phyloP scores from a whole-genome alignment of 2,329 filamentous ascomycete genomes.

The Cladorrhinum sp. region DNA sequence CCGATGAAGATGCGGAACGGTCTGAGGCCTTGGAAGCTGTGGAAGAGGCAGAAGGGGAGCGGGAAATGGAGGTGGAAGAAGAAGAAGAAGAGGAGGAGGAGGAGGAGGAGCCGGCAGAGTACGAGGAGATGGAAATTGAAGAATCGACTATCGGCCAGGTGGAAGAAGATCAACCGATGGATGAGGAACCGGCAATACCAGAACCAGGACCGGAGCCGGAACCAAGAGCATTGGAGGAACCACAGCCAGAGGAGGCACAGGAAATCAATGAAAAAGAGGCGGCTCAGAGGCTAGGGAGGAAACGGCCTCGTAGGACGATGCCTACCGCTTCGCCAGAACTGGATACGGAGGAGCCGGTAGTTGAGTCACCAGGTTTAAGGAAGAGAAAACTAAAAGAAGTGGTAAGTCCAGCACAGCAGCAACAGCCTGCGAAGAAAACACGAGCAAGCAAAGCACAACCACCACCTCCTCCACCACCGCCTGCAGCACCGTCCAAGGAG shows the following conservation, averaged over 20 bases:
- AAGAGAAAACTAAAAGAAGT: conserved; percentile 41
- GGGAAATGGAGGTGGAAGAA: conserved; percentile 28
- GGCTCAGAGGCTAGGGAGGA: conserved; percentile 41
- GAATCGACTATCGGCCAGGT: not conserved
- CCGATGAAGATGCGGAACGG: conserved; percentile 29
- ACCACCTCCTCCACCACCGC: conserved; percentile 9
- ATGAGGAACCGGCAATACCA: not conserved
- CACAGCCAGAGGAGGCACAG: conserved; percentile 36
- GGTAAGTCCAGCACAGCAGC: conserved; percentile 41
- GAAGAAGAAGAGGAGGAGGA: conserved; percentile 15
- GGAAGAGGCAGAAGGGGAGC: conserved; percentile 5
- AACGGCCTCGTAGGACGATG: conserved; percentile 40
- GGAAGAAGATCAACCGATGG: not conserved
- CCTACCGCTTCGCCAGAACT: conserved; percentile 42
- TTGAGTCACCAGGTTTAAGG: conserved; percentile 36
- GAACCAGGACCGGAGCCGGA: not conserved
- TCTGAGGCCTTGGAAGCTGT: conserved; percentile 15
- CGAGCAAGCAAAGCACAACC: conserved; percentile 15
- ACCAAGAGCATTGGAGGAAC: conserved; percentile 14
- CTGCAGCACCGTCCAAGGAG: not conserved
- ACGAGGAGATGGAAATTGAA: not conserved
- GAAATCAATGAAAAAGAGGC: conserved; percentile 44
- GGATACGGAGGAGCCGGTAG: conserved; percentile 36
- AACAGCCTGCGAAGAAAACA: conserved; percentile 24
- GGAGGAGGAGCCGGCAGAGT: conserved; percentile 7